Percentiles rank a stretch among this genome's conserved stretches.
phyloP scores from a whole-genome alignment of 352 stramenopile species.

The Aphanomyces astaci region DNA sequence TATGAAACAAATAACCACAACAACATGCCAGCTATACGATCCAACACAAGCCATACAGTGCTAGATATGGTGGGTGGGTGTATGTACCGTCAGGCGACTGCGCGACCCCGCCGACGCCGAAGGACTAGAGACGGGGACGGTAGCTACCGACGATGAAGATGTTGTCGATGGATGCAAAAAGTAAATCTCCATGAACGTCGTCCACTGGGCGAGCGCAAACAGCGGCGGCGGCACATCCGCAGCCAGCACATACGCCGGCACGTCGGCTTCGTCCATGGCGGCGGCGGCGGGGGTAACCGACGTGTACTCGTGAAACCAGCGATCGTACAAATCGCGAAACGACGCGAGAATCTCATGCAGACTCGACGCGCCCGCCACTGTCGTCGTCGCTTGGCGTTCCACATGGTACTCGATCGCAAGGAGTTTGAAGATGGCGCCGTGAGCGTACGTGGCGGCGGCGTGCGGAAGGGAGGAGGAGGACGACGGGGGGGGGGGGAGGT shows the following conservation, averaged over 20 bases:
- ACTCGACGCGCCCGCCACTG: too few species aligned
- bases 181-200: conserved; percentile 6
- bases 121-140: too few species aligned
- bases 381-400: not conserved
- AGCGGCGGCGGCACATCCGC: not conserved
- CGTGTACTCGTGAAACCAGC: not conserved
- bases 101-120: too few species aligned
- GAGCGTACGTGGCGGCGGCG: not conserved
- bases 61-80: too few species aligned
- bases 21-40: too few species aligned
- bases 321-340: not conserved
- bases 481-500: not conserved
- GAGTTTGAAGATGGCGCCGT: not conserved
- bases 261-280: not conserved
- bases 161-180: not conserved
- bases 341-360: not conserved
- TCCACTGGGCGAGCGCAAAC: conserved; percentile 8
- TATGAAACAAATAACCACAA: too few species aligned
- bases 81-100: too few species aligned
- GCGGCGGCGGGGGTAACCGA: not conserved
- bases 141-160: too few species aligned
- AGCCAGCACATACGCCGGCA: not conserved
- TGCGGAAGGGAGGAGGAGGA: too few species aligned
- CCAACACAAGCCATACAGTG: too few species aligned
- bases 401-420: not conserved